phyloP scores from a whole-genome alignment of 805 yeast species.

The Candida ovalis region DNA sequence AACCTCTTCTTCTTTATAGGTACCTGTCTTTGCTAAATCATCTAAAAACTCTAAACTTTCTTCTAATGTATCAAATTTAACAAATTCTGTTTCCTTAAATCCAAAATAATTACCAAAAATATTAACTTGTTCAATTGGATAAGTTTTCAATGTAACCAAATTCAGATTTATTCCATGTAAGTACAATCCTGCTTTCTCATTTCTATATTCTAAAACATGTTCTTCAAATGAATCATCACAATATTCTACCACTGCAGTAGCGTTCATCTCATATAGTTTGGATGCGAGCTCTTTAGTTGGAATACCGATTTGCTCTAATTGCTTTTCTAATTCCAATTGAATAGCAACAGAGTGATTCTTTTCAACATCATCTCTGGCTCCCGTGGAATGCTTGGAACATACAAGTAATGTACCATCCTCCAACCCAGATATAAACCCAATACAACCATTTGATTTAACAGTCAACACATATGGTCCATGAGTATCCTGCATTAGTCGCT shows the following conservation, averaged over 20 bases:
- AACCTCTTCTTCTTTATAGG: slow-evolving; percentile 64
- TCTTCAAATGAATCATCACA: slow-evolving; percentile 95
- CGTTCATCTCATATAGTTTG: slow-evolving; percentile 43
- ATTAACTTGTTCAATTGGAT: slow-evolving; percentile 55
- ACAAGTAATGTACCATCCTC: slow-evolving; percentile 75
- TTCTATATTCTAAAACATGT: slow-evolving; percentile 75
- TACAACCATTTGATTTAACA: slow-evolving; percentile 91
- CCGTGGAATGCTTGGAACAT: slow-evolving; percentile 90
- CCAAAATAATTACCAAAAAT: slow-evolving; percentile 66
- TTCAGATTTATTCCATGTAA: slow-evolving; percentile 85
- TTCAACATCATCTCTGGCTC: slow-evolving; percentile 41
- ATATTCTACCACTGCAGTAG: slow-evolving; percentile 87
- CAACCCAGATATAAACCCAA: slow-evolving; percentile 75
- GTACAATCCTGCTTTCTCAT: slow-evolving; percentile 73
- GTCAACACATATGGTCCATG: slow-evolving; percentile 79
- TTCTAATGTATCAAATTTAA: slow-evolving; percentile 35
- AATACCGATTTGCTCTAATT: slow-evolving; percentile 41
- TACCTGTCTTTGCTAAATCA: slow-evolving; percentile 59
- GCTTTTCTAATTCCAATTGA: slow-evolving; percentile 49
- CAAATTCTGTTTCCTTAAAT: slow-evolving; percentile 54
- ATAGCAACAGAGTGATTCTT: slow-evolving; percentile 79
- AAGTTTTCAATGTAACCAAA: slow-evolving; percentile 57
- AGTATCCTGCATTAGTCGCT: slow-evolving; percentile 42
- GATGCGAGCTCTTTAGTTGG: slow-evolving; percentile 51
- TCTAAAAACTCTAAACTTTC: slow-evolving; percentile 51